Evolutionary conservation across 805 yeast species (phyloP).

Genomic region (Saccharomycopsis microspora): DNA sequence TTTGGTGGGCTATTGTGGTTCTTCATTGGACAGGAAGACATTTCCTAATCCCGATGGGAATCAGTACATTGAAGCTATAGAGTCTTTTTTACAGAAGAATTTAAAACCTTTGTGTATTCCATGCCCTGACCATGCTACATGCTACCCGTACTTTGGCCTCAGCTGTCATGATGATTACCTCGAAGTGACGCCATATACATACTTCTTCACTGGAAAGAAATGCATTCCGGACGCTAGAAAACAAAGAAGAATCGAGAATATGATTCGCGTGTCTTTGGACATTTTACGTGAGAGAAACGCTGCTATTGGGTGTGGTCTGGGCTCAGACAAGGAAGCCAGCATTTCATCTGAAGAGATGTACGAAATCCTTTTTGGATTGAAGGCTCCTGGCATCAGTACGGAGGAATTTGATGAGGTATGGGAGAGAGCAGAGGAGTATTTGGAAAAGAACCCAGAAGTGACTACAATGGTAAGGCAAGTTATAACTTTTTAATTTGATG

Average conservation of each 20-base stretch:
- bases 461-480: conserved; percentile 65
- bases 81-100: conserved; percentile 31
- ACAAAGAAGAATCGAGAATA: conserved; percentile 52
- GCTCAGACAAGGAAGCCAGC: conserved; percentile 40
- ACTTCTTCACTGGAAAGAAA: conserved; percentile 42
- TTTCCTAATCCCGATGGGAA: conserved; percentile 24
- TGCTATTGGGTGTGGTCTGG: conserved; percentile 43
- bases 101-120: conserved; percentile 54
- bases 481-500: conserved; percentile 19
- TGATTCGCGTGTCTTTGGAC: conserved; percentile 56
- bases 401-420: conserved; percentile 71
- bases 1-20: conserved; percentile 67
- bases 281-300: conserved; percentile 63
- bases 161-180: conserved; percentile 64
- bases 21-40: conserved; percentile 36
- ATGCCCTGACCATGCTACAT: conserved; percentile 76
- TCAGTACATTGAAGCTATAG: conserved; percentile 26
- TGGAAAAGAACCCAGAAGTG: conserved; percentile 53
- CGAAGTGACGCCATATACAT: conserved; percentile 33
- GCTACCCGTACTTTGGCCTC: conserved; percentile 47
- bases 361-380: conserved; percentile 33
- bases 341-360: conserved; percentile 38
- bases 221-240: conserved; percentile 71
- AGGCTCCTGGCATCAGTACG: conserved; percentile 31
- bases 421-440: conserved; percentile 48